Evolutionary conservation across 306 rosid genomes (phyloP).

Genomic region (Alnus rubra): DNA sequence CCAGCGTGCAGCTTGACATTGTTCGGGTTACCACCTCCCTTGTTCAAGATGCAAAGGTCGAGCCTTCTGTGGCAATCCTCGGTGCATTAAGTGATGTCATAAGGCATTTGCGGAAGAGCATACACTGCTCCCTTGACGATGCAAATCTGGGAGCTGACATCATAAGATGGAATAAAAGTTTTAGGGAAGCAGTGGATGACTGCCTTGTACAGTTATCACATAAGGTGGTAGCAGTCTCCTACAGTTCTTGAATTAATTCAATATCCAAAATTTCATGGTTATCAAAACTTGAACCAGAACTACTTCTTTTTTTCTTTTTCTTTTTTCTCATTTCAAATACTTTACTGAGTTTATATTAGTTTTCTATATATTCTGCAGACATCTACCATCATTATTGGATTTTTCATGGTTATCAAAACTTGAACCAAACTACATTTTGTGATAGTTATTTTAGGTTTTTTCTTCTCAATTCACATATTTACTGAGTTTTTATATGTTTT

Average conservation of each 20-base stretch:
- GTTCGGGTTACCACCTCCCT: constrained; percentile 73
- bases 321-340: constrained; percentile 14
- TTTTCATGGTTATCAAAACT: background rate
- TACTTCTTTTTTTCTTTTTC: constrained; percentile 10
- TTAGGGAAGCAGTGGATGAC: constrained; percentile 69
- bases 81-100: constrained; percentile 79
- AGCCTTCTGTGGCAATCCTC: constrained; percentile 70
- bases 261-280: constrained; percentile 2
- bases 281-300: constrained; percentile 20
- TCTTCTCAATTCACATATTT: constrained; percentile 14
- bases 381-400: constrained; percentile 9
- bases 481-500: background rate
- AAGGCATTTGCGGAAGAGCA: constrained; percentile 84
- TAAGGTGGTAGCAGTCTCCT: constrained; percentile 55
- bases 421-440: constrained; percentile 20
- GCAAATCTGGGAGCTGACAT: constrained; percentile 49
- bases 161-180: constrained; percentile 66
- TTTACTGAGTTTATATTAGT: background rate
- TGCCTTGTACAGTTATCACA: constrained; percentile 78
- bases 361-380: background rate
- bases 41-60: constrained; percentile 65
- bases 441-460: constrained; percentile 15
- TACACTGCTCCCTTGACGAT: constrained; percentile 69
- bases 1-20: constrained; percentile 80
- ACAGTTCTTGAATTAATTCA: constrained; percentile 19